Evolutionary conservation across 2,329 filamentous ascomycete genomes (phyloP).

Genomic region (Diaporthe sp.): DNA sequence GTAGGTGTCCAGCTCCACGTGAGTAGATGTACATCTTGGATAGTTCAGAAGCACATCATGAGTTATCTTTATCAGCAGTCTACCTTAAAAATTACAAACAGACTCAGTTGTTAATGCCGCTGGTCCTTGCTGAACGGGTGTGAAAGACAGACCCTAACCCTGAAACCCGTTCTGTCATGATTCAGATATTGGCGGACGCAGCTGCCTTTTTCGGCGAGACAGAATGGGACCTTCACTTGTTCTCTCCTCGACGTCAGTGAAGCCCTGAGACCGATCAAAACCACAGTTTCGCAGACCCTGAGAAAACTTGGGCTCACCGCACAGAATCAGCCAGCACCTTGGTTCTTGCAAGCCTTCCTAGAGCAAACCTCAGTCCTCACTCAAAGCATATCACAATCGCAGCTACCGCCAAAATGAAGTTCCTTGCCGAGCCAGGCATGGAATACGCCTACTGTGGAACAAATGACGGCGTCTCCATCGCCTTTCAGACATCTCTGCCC

Average conservation of each 20-base stretch:
- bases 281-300: neutral
- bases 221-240: neutral
- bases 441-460: conserved; percentile 47
- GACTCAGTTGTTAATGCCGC: neutral
- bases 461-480: conserved; percentile 53
- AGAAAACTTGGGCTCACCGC: neutral
- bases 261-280: neutral
- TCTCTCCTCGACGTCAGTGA: neutral
- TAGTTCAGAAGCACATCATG: neutral
- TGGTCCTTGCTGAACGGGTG: neutral
- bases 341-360: neutral
- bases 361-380: neutral
- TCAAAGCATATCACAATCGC: too few species aligned
- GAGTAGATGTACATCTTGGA: too few species aligned
- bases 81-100: neutral
- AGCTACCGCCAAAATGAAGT: conserved; percentile 28
- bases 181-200: neutral
- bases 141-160: conserved; percentile 30
- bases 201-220: conserved; percentile 25
- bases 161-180: neutral
- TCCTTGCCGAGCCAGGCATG: conserved; percentile 46
- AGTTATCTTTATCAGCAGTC: neutral
- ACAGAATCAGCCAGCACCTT: neutral
- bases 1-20: too few species aligned
- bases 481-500: conserved; percentile 54